Conservation (phyloP, 192 early-diverging fungal species). For the Mortierella alpina region DNA sequence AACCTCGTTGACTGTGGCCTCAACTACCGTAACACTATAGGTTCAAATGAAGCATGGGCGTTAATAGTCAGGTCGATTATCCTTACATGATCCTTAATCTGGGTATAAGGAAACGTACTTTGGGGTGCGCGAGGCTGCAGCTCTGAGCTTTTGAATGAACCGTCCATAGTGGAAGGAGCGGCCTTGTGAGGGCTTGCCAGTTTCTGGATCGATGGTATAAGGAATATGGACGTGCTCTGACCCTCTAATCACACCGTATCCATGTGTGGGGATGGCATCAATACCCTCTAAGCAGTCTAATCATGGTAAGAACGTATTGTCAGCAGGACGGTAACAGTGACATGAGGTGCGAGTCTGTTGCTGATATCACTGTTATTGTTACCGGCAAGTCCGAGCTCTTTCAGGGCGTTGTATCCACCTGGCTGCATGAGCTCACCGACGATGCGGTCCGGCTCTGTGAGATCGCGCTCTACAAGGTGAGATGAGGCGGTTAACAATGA, state of each 20-base stretch:
- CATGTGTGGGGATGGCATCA: constrained; percentile 80
- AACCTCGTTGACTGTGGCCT: constrained; percentile 79
- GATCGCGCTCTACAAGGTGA: constrained; percentile 76
- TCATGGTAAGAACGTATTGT: constrained; percentile 70
- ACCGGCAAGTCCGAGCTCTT: constrained; percentile 82
- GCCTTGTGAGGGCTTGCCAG: constrained; percentile 66
- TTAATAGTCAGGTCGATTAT: background rate
- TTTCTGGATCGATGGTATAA: constrained; percentile 57
- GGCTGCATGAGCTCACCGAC: constrained; percentile 97
- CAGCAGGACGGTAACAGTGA: constrained; percentile 73
- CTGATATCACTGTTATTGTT: constrained; percentile 91
- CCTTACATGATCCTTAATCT: background rate
- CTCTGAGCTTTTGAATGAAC: constrained; percentile 87
- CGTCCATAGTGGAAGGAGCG: constrained; percentile 92
- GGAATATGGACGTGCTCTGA: constrained; percentile 72
- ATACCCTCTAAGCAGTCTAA: constrained; percentile 85
- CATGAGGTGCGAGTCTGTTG: constrained; percentile 89
- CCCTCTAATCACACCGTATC: constrained; percentile 82
- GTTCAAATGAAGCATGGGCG: background rate
- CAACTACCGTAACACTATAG: constrained; percentile 74
- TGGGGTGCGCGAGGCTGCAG: constrained; percentile 61
- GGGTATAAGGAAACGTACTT: constrained; percentile 54
- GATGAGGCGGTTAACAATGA: background rate
- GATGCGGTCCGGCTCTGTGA: constrained; percentile 94
- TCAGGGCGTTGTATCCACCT: constrained; percentile 85